phyloP scores from a whole-genome alignment of 495 filamentous ascomycete genomes.

The Xanthoparmelia taractica region DNA sequence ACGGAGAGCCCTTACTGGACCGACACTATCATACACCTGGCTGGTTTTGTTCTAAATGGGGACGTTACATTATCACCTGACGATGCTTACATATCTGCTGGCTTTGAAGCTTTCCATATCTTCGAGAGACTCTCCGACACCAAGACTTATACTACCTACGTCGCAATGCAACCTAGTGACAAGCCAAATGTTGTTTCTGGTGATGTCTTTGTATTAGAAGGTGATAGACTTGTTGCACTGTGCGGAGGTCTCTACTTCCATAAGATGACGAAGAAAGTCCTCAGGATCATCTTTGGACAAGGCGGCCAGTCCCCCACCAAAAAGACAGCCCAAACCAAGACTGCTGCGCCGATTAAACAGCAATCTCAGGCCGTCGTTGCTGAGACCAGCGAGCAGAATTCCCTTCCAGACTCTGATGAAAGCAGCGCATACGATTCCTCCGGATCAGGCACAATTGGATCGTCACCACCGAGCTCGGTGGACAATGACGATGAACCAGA shows the following conservation, averaged over 20 bases:
- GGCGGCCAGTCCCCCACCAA: constrained; percentile 9
- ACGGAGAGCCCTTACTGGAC: constrained; percentile 63
- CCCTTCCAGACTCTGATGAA: background rate
- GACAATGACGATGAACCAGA: background rate
- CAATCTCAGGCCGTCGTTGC: background rate
- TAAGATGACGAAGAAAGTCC: constrained; percentile 43
- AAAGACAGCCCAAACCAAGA: background rate
- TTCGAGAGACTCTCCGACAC: constrained; percentile 41
- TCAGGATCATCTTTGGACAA: constrained; percentile 44
- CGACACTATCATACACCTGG: constrained; percentile 50
- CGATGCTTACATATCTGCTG: constrained; percentile 54
- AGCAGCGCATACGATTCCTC: background rate
- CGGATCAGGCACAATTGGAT: background rate
- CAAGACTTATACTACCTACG: constrained; percentile 53
- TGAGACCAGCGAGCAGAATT: background rate
- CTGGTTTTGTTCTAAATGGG: constrained; percentile 47
- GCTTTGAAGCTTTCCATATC: constrained; percentile 53
- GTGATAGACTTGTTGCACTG: constrained; percentile 37
- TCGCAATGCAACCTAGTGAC: constrained; percentile 41
- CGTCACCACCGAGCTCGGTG: background rate
- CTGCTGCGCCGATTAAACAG: background rate
- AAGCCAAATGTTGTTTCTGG: constrained; percentile 41
- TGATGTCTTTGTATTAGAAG: constrained; percentile 51
- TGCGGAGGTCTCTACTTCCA: constrained; percentile 47
- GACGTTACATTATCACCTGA: constrained; percentile 27